phyloP scores from a whole-genome alignment of 805 yeast species.

The Metschnikowia dekortorum region DNA sequence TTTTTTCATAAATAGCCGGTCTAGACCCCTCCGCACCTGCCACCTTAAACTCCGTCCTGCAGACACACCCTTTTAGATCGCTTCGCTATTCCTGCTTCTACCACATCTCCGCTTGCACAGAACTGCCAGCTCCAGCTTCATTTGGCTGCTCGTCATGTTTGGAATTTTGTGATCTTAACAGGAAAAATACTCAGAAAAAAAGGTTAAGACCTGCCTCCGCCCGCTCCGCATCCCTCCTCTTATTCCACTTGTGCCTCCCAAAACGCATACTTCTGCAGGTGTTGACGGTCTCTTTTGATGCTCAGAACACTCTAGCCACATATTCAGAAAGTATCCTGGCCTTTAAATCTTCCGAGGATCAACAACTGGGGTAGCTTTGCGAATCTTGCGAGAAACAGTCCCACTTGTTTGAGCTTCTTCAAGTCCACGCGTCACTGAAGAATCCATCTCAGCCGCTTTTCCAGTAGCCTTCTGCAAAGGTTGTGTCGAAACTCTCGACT shows the following conservation, averaged over 20 bases:
- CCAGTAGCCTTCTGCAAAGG: neutral
- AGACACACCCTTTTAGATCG: neutral
- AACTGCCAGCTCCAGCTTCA: neutral
- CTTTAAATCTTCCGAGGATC: neutral
- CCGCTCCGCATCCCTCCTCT: neutral
- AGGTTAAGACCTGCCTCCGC: neutral
- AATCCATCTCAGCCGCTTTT: neutral
- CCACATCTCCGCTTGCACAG: slow-evolving; percentile 1
- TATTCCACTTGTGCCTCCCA: neutral
- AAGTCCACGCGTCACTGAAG: neutral
- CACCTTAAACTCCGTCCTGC: slow-evolving; percentile 1
- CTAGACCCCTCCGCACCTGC: slow-evolving; percentile 3
- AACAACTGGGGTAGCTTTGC: neutral
- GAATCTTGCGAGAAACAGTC: neutral
- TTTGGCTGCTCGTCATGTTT: neutral
- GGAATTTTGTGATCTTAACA: neutral
- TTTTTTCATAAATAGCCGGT: neutral
- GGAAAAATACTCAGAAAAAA: neutral
- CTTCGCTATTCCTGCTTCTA: slow-evolving; percentile 2
- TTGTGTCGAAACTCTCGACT: no score
- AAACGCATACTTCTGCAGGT: slow-evolving; percentile 2
- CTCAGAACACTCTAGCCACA: neutral
- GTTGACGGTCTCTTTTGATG: neutral
- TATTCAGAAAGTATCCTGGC: neutral
- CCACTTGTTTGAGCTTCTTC: neutral